A percentile compares a stretch with the other conserved stretches of the same genome.
phyloP scores from a whole-genome alignment of 805 yeast species.

The Candida maesae region DNA sequence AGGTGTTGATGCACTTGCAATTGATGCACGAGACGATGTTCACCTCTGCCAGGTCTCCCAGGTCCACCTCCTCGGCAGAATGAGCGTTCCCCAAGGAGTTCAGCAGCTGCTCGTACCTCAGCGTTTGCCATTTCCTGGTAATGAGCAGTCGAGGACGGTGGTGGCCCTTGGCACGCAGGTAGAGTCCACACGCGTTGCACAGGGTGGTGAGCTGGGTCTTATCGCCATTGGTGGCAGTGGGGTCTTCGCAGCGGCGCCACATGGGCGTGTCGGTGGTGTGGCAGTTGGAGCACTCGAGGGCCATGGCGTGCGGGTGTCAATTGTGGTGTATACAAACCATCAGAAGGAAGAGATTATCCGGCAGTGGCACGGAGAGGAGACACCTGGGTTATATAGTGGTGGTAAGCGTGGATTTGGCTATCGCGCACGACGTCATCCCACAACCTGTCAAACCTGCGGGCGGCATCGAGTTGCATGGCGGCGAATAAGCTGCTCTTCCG shows the following conservation, averaged over 20 bases:
- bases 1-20: slow-evolving; percentile 87
- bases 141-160: slow-evolving; percentile 72
- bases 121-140: slow-evolving; percentile 21
- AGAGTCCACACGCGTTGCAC: slow-evolving; percentile 84
- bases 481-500: too few relatives aligned
- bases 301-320: too few relatives aligned
- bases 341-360: too few relatives aligned
- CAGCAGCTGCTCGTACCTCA: slow-evolving; percentile 13
- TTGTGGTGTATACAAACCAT: too few relatives aligned
- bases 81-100: slow-evolving; percentile 4
- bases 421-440: too few relatives aligned
- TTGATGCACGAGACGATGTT: slow-evolving; percentile 55
- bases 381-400: too few relatives aligned
- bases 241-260: slow-evolving; percentile 75
- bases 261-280: slow-evolving; percentile 78
- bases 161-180: slow-evolving; percentile 65
- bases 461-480: too few relatives aligned
- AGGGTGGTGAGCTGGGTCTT: slow-evolving; percentile 62
- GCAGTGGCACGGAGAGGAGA: too few relatives aligned
- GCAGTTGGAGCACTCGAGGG: slow-evolving; percentile 60
- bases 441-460: too few relatives aligned
- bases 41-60: slow-evolving; percentile 8
- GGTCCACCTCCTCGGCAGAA: slow-evolving; percentile 1
- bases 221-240: slow-evolving; percentile 66
- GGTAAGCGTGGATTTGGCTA: too few relatives aligned